Evolutionary conservation across 1,139 yeast species (phyloP), one percentile per base, ranked within the genome.

Genomic region (Debaryomyces sp.): DNA sequence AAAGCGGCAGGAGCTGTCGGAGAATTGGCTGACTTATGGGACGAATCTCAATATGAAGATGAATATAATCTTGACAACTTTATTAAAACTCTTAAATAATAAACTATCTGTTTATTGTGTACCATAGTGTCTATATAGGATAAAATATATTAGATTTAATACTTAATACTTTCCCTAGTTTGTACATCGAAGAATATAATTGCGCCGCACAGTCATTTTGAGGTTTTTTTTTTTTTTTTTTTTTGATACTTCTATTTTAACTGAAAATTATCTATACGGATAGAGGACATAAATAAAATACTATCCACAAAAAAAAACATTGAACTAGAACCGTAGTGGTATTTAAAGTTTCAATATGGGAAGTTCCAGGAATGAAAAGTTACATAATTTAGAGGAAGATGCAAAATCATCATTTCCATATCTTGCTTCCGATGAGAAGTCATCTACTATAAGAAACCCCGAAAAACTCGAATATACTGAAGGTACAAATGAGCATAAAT

Each of bases 11-110:
- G 82, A 53, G 90, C 89, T 1, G 85, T 90, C 48, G 95, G 94
- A 30, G 96, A 89, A 58, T 76, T 92, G 56, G 94, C 89, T n/a
- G 97, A 92, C 61, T 77, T 94, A 52, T 94, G 99, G 99, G 98
- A 94, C 66, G 96, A 89, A 61, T 80, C 89, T 44, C 97, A 94
- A 68, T 94, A 94, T 63, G 97, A 92, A 57, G 99, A 94, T 62
- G 98, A 94, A 71, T 94, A 94, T 67, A 89, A 94, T 63, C 81
- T 94, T 70, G 98, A 92, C 67, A 85, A 87, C 49, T 94, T 94
- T 67, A 94, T 94, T 69, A 89, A 88, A 69, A 87, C 89, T 21
- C 78, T 90, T 55, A 73, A 75, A 52, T 76, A 59, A 39, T 37
- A 39, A 32, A 21, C 35, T 12, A 4, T 30, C 29, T 12, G 29